Conservation (phyloP, 2,329 filamentous ascomycete species). For the Aspergillus felis region DNA sequence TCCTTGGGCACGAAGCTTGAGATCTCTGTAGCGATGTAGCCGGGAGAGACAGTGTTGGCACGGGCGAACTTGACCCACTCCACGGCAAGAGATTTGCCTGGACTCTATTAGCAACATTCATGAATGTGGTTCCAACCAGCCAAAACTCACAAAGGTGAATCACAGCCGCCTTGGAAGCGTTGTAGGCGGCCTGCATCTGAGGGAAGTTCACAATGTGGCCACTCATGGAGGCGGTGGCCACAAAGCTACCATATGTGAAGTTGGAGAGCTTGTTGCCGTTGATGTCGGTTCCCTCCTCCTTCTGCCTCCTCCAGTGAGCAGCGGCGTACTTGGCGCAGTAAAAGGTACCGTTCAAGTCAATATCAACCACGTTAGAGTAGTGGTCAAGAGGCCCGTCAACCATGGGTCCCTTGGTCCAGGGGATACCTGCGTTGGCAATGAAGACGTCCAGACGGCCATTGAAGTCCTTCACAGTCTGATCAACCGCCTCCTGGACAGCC, state of each 20-base stretch:
- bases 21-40: slow-evolving; percentile 73
- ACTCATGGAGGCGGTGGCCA: slow-evolving; percentile 75
- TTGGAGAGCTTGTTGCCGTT: slow-evolving; percentile 59
- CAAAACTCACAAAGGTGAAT: slow-evolving; percentile 44
- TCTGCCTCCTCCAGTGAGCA: slow-evolving; percentile 66
- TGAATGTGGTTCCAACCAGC: slow-evolving; percentile 35
- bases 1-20: slow-evolving; percentile 61
- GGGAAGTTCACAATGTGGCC: slow-evolving; percentile 75
- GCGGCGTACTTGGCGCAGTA: slow-evolving; percentile 72
- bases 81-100: slow-evolving; percentile 66
- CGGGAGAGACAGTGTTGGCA: slow-evolving; percentile 68
- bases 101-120: neutral
- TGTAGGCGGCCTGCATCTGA: slow-evolving; percentile 70
- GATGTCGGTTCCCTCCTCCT: slow-evolving; percentile 60
- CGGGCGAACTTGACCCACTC: slow-evolving; percentile 75
- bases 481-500: slow-evolving; percentile 40
- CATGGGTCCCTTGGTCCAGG: slow-evolving; percentile 66
- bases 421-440: slow-evolving; percentile 72
- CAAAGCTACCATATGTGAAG: slow-evolving; percentile 65
- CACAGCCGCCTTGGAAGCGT: slow-evolving; percentile 65
- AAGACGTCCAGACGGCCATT: slow-evolving; percentile 73
- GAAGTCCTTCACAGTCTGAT: slow-evolving; percentile 56
- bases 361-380: slow-evolving; percentile 64
- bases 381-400: slow-evolving; percentile 62
- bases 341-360: slow-evolving; percentile 73